Conservation (phyloP, 1,284 basidiomycete genomes). For the Kalmanozyma brasiliensis region DNA sequence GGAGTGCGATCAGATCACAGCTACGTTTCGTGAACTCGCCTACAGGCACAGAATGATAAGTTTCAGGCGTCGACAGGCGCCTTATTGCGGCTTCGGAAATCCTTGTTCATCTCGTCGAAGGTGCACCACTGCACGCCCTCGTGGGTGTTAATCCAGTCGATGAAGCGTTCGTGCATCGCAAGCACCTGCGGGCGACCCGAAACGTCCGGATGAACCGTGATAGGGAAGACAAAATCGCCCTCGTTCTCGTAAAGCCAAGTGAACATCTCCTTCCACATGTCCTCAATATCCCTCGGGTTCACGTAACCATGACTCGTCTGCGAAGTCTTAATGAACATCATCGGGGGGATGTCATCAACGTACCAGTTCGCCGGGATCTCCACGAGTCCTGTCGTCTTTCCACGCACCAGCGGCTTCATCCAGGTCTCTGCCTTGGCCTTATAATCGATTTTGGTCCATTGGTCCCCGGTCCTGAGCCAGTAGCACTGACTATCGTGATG, state of each 20-base stretch:
- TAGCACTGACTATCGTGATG: slow-evolving; percentile 75
- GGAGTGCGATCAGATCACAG: too few species aligned
- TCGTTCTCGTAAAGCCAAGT: slow-evolving; percentile 79
- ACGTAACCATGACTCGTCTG: slow-evolving; percentile 80
- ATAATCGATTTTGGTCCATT: slow-evolving; percentile 81
- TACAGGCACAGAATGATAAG: too few species aligned
- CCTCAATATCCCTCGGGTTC: slow-evolving; percentile 76
- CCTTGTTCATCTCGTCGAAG: slow-evolving; percentile 72
- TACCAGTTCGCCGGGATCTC: slow-evolving; percentile 79
- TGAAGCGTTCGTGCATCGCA: slow-evolving; percentile 82
- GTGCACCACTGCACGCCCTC: slow-evolving; percentile 79
- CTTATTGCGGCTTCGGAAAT: slow-evolving; percentile 30
- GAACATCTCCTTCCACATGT: slow-evolving; percentile 81
- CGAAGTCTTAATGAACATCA: slow-evolving; percentile 79
- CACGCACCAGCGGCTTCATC: slow-evolving; percentile 79
- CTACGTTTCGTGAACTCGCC: too few species aligned
- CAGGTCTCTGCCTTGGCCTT: slow-evolving; percentile 73
- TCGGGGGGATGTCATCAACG: slow-evolving; percentile 77
- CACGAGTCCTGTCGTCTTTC: slow-evolving; percentile 77
- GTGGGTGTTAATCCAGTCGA: slow-evolving; percentile 81
- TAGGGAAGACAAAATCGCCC: slow-evolving; percentile 77
- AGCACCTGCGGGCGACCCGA: slow-evolving; percentile 77
- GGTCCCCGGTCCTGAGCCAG: slow-evolving; percentile 77
- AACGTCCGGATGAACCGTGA: slow-evolving; percentile 83
- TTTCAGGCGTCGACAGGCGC: slow-evolving; percentile 4